These are phyloP conservation scores for Chlorophyllum brunneum DNA, from an alignment of 768 basidiomycete genomes.

Conservation along the genomic window DNA sequence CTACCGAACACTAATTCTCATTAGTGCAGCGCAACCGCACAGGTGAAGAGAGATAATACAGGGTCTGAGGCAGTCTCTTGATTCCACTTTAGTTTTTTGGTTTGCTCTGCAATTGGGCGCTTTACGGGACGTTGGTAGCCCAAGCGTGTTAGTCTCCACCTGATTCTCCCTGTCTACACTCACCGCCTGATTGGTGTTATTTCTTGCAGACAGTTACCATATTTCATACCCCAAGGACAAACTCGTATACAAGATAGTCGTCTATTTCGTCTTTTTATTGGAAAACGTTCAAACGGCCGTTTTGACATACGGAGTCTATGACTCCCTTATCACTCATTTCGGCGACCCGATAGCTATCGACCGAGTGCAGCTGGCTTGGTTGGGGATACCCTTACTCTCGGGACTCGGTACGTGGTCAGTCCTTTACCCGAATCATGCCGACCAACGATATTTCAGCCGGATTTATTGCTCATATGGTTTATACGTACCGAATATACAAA, in stretches of 20 bases:
- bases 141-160: background rate
- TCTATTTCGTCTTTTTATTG: background rate
- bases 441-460: background rate
- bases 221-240: background rate
- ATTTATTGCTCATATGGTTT: background rate
- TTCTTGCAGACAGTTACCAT: background rate
- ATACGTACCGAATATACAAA: background rate
- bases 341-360: background rate
- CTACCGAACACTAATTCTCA: background rate
- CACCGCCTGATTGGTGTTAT: no score
- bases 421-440: background rate
- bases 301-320: background rate
- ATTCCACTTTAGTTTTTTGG: background rate
- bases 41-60: background rate
- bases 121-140: no score
- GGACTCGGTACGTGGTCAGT: background rate
- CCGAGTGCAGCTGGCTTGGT: background rate
- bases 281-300: background rate
- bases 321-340: background rate
- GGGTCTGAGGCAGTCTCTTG: no score
- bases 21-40: background rate
- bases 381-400: background rate
- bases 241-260: background rate
- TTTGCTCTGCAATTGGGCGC: background rate
- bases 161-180: no score